These are phyloP conservation scores for Calvatia gigantea DNA, from an alignment of 768 basidiomycete genomes.

Conservation along the genomic window DNA sequence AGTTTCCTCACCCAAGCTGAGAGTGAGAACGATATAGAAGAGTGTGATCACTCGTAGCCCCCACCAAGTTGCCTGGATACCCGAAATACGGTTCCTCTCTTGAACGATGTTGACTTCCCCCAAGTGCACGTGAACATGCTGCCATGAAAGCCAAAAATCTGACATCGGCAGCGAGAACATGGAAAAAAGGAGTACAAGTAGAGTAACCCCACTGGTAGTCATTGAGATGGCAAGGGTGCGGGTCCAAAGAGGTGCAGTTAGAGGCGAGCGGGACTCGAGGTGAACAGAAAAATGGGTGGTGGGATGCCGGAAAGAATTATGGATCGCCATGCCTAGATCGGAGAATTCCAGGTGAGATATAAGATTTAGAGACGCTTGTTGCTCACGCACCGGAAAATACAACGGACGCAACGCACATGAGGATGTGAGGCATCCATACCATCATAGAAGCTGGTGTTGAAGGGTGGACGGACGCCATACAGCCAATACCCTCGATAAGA, in stretches of 20 bases:
- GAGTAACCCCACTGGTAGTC: conserved; percentile 38
- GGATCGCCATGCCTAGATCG: conserved; percentile 31
- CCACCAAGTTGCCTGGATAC: conserved; percentile 37
- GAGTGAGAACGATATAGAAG: conserved; percentile 32
- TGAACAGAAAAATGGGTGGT: conserved; percentile 27
- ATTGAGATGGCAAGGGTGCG: conserved; percentile 51
- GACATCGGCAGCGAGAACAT: conserved; percentile 29
- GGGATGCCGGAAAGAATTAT: conserved; percentile 25
- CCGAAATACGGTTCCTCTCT: conserved; percentile 20
- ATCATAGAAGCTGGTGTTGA: conserved; percentile 38
- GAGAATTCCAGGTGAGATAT: not conserved
- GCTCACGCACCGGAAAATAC: conserved; percentile 33
- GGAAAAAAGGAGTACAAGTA: conserved; percentile 35
- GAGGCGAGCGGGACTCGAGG: conserved; percentile 37
- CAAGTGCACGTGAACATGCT: conserved; percentile 40
- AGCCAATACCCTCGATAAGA: conserved; percentile 55
- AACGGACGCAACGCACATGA: conserved; percentile 38
- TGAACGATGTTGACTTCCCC: conserved; percentile 30
- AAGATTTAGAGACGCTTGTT: not conserved
- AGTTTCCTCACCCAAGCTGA: conserved; percentile 36
- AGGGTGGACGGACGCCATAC: conserved; percentile 42
- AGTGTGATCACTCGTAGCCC: conserved; percentile 34
- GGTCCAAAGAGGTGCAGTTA: conserved; percentile 47
- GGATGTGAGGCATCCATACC: conserved; percentile 43
- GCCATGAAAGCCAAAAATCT: conserved; percentile 44